Conservation (phyloP, 1,284 basidiomycete genomes). For the Anthracocystis walkeri region DNA sequence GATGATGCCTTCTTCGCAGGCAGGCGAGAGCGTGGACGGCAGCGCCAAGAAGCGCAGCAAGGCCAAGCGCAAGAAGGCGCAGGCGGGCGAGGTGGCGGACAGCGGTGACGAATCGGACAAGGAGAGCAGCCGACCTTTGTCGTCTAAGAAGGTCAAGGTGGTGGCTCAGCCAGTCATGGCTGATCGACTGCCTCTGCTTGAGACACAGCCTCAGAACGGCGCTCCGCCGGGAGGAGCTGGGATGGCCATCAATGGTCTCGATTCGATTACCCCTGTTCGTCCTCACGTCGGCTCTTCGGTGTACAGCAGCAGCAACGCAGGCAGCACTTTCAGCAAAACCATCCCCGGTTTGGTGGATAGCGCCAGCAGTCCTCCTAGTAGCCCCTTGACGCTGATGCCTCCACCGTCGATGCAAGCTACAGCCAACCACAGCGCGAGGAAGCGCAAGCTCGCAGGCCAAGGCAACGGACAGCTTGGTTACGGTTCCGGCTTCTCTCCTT, state of each 20-base stretch:
- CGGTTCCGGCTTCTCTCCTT: slow-evolving; percentile 42
- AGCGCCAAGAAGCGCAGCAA: slow-evolving; percentile 47
- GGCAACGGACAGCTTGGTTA: slow-evolving; percentile 43
- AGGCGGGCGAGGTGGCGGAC: slow-evolving; percentile 21
- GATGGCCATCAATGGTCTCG: slow-evolving; percentile 36
- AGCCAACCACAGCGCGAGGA: slow-evolving; percentile 53
- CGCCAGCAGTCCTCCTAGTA: slow-evolving; percentile 61
- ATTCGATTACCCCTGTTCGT: slow-evolving; percentile 50
- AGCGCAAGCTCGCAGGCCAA: slow-evolving; percentile 53
- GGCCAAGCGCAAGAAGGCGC: slow-evolving; percentile 46
- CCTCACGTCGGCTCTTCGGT: slow-evolving; percentile 34
- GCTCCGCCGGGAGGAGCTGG: slow-evolving; percentile 11
- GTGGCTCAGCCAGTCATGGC: slow-evolving; percentile 6
- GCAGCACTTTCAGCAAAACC: slow-evolving; percentile 46
- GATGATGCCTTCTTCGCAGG: slow-evolving; percentile 4
- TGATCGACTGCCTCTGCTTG: slow-evolving; percentile 47
- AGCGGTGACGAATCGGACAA: slow-evolving; percentile 42
- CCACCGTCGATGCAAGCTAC: slow-evolving; percentile 54
- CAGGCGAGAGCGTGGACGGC: slow-evolving; percentile 10
- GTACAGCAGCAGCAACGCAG: slow-evolving; percentile 52
- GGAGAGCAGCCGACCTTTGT: slow-evolving; percentile 18
- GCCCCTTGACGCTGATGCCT: slow-evolving; percentile 58
- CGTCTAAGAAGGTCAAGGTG: slow-evolving; percentile 36
- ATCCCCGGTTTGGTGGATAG: slow-evolving; percentile 60
- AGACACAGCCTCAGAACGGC: slow-evolving; percentile 40